phyloP scores from a whole-genome alignment of 2,329 filamentous ascomycete species.

The Onygenales sp. region DNA sequence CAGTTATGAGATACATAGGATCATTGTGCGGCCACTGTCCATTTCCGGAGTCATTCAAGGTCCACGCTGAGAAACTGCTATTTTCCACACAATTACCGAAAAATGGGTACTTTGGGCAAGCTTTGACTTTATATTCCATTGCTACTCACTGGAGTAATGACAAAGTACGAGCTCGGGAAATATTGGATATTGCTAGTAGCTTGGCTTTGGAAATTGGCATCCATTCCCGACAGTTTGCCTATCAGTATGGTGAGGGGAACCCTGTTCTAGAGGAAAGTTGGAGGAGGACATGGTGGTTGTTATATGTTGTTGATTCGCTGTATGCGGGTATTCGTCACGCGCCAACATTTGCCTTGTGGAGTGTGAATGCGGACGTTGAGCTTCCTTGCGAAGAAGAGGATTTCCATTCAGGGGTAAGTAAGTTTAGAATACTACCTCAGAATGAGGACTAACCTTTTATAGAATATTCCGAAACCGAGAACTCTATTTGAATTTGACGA shows the following conservation, averaged over 20 bases:
- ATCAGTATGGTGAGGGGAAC: conserved; percentile 47
- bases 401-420: conserved; percentile 21
- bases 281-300: conserved; percentile 29
- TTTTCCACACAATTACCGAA: conserved; percentile 2
- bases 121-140: conserved; percentile 19
- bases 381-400: conserved; percentile 25
- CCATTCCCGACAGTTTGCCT: conserved; percentile 14
- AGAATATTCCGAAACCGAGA: conserved; percentile 19
- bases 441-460: conserved; percentile 1
- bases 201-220: conserved; percentile 17
- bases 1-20: conserved; percentile 22
- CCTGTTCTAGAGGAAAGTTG: conserved; percentile 35
- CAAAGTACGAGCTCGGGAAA: conserved; percentile 2
- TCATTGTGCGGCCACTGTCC: conserved; percentile 9
- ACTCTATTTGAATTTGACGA: conserved; percentile 24
- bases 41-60: conserved; percentile 11
- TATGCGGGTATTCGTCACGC: conserved; percentile 52
- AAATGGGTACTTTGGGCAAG: conserved; percentile 15
- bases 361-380: conserved; percentile 16
- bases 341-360: conserved; percentile 9
- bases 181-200: conserved; percentile 5
- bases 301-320: conserved; percentile 65
- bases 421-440: not conserved
- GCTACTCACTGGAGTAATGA: conserved; percentile 8
- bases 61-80: conserved; percentile 11